Evolutionary conservation across 2,329 filamentous ascomycete genomes (phyloP), one percentile per base, ranked within the genome.

Genomic region (Mycosphaerella sp.): DNA sequence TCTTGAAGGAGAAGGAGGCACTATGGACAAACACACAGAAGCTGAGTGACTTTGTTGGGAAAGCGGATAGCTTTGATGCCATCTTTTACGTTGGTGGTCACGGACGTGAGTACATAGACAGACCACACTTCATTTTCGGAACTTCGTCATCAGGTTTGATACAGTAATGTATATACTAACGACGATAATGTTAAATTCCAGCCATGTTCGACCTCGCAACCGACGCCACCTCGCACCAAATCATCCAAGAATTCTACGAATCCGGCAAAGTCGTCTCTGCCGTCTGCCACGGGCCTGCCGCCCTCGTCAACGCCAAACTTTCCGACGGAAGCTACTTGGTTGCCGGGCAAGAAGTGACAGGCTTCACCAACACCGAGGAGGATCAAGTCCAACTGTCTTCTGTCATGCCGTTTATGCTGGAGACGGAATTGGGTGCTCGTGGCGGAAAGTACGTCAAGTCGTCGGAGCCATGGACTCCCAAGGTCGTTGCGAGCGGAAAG

Each of bases 221-320:
- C 53, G 79, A 85, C 65, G 59, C 71, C 17, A 73, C 74, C n/a
- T 83, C 79, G 26, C 78, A 82, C 60, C 72, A 77, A 57, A 71
- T 88, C 36, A 81, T 84, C 63, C 71, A 74, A 56, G 81, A 86
- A 67, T 86, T 88, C 67, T 79, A 76, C 63, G 71, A 73, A 39
- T 75, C 77, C 2, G 79, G 77, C 58, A 86, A 86, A 74, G 74
- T 82, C 51, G 78, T 87, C 11, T 73, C 80, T 0, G 81, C 84
- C 3, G 83, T 88, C 44, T 87, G 85, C 74, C 85, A 88, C 70
- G 85, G 83, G 5, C 82, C 84, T 2, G 80, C 79, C 3, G 85
- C 78, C 10, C 73, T 88, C 12, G 74, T 78, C 46, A 77, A 83
- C 60, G 83, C 80, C 36, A 79, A 76, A 62, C 64, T 76, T 17